A percentile compares a stretch with the other conserved stretches of the same genome.
These are phyloP conservation scores for sunflower (Helianthus annuus) DNA, from an alignment of 129 eudicot genomes.

Conservation along the genomic window DNA sequence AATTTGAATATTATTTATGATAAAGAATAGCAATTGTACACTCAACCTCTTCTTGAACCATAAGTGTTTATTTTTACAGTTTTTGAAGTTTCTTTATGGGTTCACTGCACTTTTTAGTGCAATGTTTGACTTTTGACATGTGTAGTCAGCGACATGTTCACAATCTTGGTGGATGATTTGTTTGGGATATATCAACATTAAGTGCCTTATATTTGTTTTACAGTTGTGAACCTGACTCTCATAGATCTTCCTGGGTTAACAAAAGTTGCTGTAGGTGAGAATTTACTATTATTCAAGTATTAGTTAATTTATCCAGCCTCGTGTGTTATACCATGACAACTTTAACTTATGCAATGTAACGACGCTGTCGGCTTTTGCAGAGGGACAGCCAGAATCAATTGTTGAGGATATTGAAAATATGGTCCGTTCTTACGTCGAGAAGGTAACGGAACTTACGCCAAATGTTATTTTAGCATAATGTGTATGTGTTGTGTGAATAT, in stretches of 20 bases:
- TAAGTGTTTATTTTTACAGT: not conserved
- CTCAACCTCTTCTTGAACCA: constrained; percentile 4
- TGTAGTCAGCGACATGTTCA: not conserved
- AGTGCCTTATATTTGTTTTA: constrained; percentile 32
- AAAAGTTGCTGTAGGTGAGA: constrained; percentile 98
- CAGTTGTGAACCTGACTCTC: constrained; percentile 98
- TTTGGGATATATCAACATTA: constrained; percentile 19
- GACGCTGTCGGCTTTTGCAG: constrained; percentile 47
- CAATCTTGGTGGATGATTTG: constrained; percentile 5
- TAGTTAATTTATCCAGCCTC: constrained; percentile 13
- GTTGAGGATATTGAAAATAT: constrained; percentile 96
- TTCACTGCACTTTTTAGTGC: not conserved
- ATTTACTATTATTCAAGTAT: constrained; percentile 29
- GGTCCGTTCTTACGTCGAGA: constrained; percentile 97
- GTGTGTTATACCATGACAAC: constrained; percentile 4
- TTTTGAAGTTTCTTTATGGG: not conserved
- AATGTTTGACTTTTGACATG: too few relatives aligned
- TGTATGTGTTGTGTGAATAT: not conserved
- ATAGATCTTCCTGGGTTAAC: constrained; percentile 99
- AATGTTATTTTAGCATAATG: not conserved
- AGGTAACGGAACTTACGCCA: constrained; percentile 46
- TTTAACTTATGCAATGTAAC: constrained; percentile 28
- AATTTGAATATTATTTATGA: not conserved
- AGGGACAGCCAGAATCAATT: constrained; percentile 90
- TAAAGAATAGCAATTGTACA: constrained; percentile 17